A percentile compares a stretch with the other conserved stretches of the same genome.
These are phyloP conservation scores for Discostella stelligera DNA, from an alignment of 352 stramenopile species.

Conservation along the genomic window DNA sequence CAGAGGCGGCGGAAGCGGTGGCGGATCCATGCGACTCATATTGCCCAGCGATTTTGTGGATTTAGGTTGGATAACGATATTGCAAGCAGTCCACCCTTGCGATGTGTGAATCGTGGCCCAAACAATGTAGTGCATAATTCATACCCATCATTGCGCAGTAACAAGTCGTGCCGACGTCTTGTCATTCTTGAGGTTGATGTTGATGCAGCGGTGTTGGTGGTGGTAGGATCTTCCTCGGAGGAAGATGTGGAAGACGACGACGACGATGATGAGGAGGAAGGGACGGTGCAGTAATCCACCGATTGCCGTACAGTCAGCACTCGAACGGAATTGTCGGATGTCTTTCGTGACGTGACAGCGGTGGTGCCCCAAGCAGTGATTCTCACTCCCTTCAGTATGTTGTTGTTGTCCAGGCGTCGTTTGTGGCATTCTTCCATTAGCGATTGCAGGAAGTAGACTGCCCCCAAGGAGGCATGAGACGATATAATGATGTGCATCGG, in stretches of 20 bases:
- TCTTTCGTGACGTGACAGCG: slow-evolving; percentile 53
- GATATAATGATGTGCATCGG: slow-evolving; percentile 66
- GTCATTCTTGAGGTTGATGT: background rate
- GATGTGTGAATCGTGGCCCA: slow-evolving; percentile 43
- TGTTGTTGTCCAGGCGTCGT: slow-evolving; percentile 2
- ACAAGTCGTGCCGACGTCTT: background rate
- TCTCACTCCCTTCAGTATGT: slow-evolving; percentile 17
- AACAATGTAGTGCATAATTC: slow-evolving; percentile 52
- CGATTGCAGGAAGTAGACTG: slow-evolving; percentile 53
- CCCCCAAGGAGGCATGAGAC: slow-evolving; percentile 62
- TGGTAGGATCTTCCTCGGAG: slow-evolving; percentile 3
- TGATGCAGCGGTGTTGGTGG: background rate
- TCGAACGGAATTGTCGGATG: slow-evolving; percentile 48
- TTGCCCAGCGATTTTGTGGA: slow-evolving; percentile 73
- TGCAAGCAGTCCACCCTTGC: slow-evolving; percentile 57
- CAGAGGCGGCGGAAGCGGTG: slow-evolving; percentile 30
- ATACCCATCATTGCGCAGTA: slow-evolving; percentile 16
- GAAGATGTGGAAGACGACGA: background rate
- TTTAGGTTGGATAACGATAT: slow-evolving; percentile 72
- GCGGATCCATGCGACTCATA: slow-evolving; percentile 63
- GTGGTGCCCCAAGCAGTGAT: slow-evolving; percentile 71
- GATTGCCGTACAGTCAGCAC: slow-evolving; percentile 55
- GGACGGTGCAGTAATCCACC: slow-evolving; percentile 63
- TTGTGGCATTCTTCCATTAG: slow-evolving; percentile 32
- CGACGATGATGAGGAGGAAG: slow-evolving; percentile 18